Base-by-base conservation (phyloP, 2,329 filamentous ascomycete genomes). In the Talaromyces sp. region DNA sequence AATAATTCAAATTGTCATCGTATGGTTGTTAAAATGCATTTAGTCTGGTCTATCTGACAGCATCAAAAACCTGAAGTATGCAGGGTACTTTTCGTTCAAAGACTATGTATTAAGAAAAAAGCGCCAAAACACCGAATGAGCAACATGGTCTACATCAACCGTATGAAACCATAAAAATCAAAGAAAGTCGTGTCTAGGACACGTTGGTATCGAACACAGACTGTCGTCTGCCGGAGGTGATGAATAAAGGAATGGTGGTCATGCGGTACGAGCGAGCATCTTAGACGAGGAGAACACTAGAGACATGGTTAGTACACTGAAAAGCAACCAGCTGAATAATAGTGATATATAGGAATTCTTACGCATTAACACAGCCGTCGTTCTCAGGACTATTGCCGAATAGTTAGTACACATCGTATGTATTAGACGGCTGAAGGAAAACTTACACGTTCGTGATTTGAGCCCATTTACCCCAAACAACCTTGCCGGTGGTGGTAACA, bases 401-500 rank as follows among this genome's bases (percentile, higher is more conserved):
- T 24, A 4, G 7, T 37, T n/a, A 51, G 40, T 19, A 24, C 37
- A 17, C 39, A 37, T 37, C 16, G 10, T 8, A 17, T 4, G 3
- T 3, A 14, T 14, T 6, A 20, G 24, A 9, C n/a, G 8, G 36
- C 17, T n/a, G 17, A 39, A 13, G 4, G n/a, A 35, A 22, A 36
- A 60, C 58, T 52, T 33, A 58, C 52, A 56, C 61, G 51, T 64
- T 77, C 47, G 73, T 82, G 46, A 90, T 81, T 73, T 91, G 88
- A 7, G 89, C 89, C 76, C 87, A 94, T 62, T 90, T 82, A 63
- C 90, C 91, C 92, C 92, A 97, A 6, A 93, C 90, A 8, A 96
- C 90, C 77, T 97, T 97, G 58, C 94, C 94, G 57, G 86, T 87
- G 1, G 92, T 88, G 2, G 94, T 97, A 14, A 95, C 91, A 56